phyloP scores from a whole-genome alignment of 345 rosid species.

The Hypericum perforatum region DNA sequence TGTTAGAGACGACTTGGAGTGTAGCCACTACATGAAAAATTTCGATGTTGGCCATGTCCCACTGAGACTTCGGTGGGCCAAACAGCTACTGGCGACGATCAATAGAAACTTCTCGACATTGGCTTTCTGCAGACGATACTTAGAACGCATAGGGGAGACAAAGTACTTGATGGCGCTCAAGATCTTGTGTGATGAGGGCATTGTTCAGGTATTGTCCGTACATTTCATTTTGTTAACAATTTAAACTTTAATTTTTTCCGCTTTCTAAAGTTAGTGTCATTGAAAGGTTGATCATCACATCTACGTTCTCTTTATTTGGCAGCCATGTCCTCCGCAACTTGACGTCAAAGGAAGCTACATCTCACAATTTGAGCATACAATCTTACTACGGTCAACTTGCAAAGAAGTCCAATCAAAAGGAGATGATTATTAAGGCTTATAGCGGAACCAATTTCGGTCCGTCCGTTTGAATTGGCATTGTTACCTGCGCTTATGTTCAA shows the following conservation, averaged over 20 bases:
- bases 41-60: slow-evolving; percentile 76
- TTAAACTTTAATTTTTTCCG: background rate
- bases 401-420: slow-evolving; percentile 89
- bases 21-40: slow-evolving; percentile 91
- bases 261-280: background rate
- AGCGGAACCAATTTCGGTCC: too few species aligned
- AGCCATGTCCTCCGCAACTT: slow-evolving; percentile 87
- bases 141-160: slow-evolving; percentile 93
- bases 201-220: slow-evolving; percentile 56
- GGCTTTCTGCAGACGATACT: slow-evolving; percentile 84
- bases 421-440: slow-evolving; percentile 78
- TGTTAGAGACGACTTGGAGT: slow-evolving; percentile 86
- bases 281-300: background rate
- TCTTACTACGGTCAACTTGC: slow-evolving; percentile 88
- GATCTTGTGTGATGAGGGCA: slow-evolving; percentile 78
- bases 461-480: too few species aligned
- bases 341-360: slow-evolving; percentile 86
- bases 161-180: slow-evolving; percentile 89
- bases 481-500: too few species aligned
- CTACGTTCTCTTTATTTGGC: slow-evolving; percentile 14
- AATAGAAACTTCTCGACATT: slow-evolving; percentile 89
- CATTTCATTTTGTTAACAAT: background rate
- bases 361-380: slow-evolving; percentile 88
- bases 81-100: slow-evolving; percentile 85
- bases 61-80: slow-evolving; percentile 76